A percentile compares a stretch with the other conserved stretches of the same genome.
phyloP scores from a whole-genome alignment of 441 rosid species.

The Euphorbia schlechtendalii region DNA sequence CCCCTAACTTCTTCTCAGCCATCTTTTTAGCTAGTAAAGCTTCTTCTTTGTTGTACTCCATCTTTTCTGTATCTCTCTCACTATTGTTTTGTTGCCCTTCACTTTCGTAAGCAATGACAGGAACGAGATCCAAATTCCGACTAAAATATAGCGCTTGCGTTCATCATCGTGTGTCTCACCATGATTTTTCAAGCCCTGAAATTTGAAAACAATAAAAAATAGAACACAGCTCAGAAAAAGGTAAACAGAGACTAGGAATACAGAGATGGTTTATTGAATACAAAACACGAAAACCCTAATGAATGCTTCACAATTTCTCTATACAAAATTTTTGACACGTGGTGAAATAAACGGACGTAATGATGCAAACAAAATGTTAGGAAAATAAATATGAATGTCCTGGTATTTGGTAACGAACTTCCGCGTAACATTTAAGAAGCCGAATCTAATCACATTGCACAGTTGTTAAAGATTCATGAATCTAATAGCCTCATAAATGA shows the following conservation, averaged over 20 bases:
- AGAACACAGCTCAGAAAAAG: slow-evolving; percentile 9
- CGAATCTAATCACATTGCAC: not conserved
- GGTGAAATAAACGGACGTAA: slow-evolving; percentile 10
- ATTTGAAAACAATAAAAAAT: slow-evolving; percentile 4
- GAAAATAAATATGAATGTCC: not conserved
- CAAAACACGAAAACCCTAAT: slow-evolving; percentile 8
- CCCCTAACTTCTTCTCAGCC: slow-evolving; percentile 67
- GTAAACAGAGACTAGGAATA: not conserved
- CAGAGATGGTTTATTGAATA: not conserved
- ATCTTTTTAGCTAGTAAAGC: slow-evolving; percentile 72
- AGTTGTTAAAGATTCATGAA: not conserved
- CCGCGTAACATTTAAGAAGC: not conserved
- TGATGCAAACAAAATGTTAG: not conserved
- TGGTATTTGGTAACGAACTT: slow-evolving; percentile 2
- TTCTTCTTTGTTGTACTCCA: slow-evolving; percentile 91
- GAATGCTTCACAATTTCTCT: slow-evolving; percentile 11
- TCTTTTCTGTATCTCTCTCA: slow-evolving; percentile 13
- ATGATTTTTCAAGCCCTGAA: slow-evolving; percentile 11
- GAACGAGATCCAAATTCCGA: not conserved
- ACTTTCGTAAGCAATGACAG: too few species aligned
- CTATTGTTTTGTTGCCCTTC: not conserved
- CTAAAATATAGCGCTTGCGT: not conserved
- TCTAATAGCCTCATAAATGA: not conserved
- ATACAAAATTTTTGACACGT: slow-evolving; percentile 7
- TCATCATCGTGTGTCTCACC: not conserved